Percentiles rank a stretch among this genome's conserved stretches.
Evolutionary conservation across 23 red algal species (phyloP).

Genomic region (Cyanidioschyzon merolae): DNA sequence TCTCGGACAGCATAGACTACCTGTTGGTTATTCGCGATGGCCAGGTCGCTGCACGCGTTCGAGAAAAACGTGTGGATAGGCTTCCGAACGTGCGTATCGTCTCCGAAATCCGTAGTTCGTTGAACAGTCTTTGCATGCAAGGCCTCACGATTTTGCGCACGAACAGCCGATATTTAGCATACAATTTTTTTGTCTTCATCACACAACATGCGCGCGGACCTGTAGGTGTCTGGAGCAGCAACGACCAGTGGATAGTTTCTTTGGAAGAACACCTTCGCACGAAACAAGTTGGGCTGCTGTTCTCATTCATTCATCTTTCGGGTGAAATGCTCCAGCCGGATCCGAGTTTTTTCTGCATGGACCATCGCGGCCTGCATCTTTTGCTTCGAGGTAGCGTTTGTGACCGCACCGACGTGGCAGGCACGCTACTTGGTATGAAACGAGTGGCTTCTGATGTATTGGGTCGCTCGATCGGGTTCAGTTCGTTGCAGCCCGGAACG

Average conservation of each 20-base stretch:
- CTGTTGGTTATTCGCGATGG: neutral
- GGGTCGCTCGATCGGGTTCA: neutral
- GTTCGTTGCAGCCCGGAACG: neutral
- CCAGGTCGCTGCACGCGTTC: neutral
- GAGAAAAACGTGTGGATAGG: neutral
- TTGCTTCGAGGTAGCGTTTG: neutral
- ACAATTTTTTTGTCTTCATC: neutral
- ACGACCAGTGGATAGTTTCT: neutral
- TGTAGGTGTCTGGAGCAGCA: neutral
- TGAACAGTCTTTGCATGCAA: neutral
- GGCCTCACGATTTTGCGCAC: neutral
- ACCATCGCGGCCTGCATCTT: neutral
- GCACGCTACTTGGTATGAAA: neutral
- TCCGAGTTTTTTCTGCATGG: neutral
- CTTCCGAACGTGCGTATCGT: neutral
- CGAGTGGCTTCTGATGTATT: neutral
- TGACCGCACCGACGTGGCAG: neutral
- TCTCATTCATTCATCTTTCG: neutral
- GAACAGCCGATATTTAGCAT: neutral
- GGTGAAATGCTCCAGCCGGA: neutral
- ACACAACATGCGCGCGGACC: conserved; percentile 11
- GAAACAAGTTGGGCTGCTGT: neutral
- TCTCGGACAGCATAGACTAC: neutral
- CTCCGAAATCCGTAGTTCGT: neutral
- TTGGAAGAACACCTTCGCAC: neutral